Base-by-base conservation (phyloP, 768 basidiomycete genomes). In the Hypholoma sublateritium region DNA sequence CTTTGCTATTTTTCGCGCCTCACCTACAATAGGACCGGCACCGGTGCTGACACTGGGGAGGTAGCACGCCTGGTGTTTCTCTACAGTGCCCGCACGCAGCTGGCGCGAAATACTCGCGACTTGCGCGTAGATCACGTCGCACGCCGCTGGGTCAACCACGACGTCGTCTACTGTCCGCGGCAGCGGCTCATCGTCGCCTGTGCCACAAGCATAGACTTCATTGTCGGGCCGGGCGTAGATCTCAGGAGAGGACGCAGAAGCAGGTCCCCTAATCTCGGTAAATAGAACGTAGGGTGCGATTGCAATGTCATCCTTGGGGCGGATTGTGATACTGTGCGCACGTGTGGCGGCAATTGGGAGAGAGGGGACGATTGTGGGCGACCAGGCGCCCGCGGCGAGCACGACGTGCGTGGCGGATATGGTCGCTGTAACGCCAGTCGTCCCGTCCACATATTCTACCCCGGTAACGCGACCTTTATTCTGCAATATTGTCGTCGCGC, bases 351-450 rank as follows among this genome's bases (percentile, higher is more conserved):
- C 65, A 61, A 91, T 78, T 14, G 87, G 85, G 25, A 90, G 76
- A 17, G 71, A 59, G 8, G 80, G 74, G 32, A 88, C 50, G 56
- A 95, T 67, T 8, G 66, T 65, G 7, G 90, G 77, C 0, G 91
- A 90, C 93, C 94, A 97, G 14, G 91, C 89, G 22, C 94, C 94
- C n/a, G 90, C 90, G 39, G 86, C 81, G 49, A 97, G 69, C 39
- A 96, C 75, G 59, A 94, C 82, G 54, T 87, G 78, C 9, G 88
- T 87, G 14, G 88, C 87, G 0, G 77, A 69, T 16, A 88, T 64
- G n/a, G 70, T 70, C 55, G 67, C 68, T 5, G 59, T 61, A 22
- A 65, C 60, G 49, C 60, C 56, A 14, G 69, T 66, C 12, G 62
- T 67, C 1, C 58, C 66, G 45, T 69, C 60, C 47, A 70, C 69